Base-by-base conservation (phyloP, 768 basidiomycete genomes). In the Psilocybe sp. region DNA sequence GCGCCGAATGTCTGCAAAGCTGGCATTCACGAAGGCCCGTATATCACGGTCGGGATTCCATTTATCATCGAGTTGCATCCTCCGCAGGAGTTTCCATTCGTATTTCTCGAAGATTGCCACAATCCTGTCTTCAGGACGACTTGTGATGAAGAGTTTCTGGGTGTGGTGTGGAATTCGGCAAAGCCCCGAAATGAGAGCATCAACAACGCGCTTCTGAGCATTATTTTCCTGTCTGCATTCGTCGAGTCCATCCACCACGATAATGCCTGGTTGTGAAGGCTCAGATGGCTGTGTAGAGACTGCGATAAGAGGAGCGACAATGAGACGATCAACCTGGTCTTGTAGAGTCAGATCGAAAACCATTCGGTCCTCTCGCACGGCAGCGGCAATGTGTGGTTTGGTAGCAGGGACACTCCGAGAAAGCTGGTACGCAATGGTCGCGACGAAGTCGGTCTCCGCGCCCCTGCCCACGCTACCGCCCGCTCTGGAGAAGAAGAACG, bases 181-280 rank as follows among this genome's bases (percentile, higher is more conserved):
- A n/a, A 38, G 37, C 18, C 18, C n/a, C 37, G 37, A 38, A 5
- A 38, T n/a, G 37, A 38, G 37, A 18, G 18, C 37, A 5, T 18
- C n/a, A 5, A 38, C 14, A 38, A 38, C 18, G 10, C 18, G 18
- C 18, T 9, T 14, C 10, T 45, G 44, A 32, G 32, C 31, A 9
- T 45, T 20, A 7, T 19, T 28, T 7, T 28, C 40, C 6, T 28
- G 16, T 15, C 40, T 14, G 18, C 48, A 49, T 20, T 49, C 48
- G 18, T 49, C 48, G 6, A 49, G 36, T 8, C 48, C 48, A 19
- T 49, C 48, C 6, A 49, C 32, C n/a, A 49, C 36, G 9, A 49
- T 14, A 19, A 42, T n/a, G 19, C 33, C 14, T 19, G n/a, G n/a
- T n/a, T n/a, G n/a, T 45, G 3, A 2, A 4, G 14, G 8, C 14